Conservation (phyloP, 78 protist genomes). For the Kipferlia bialata region DNA sequence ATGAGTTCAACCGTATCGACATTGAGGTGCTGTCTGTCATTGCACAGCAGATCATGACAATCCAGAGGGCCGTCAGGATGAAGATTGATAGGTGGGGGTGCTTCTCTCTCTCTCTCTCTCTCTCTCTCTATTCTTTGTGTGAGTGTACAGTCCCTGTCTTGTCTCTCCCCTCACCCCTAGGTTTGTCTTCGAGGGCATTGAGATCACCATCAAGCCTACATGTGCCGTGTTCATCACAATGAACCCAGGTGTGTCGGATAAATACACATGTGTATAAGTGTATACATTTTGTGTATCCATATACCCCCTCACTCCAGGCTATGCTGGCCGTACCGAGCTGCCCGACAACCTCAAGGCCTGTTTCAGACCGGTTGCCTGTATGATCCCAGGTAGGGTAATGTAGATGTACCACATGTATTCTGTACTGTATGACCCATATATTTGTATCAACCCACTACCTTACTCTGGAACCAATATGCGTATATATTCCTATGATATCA, state of each 20-base stretch:
- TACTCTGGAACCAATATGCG: no score
- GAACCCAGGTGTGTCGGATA: no score
- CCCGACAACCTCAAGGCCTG: slow-evolving; percentile 51
- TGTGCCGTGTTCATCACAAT: slow-evolving; percentile 57
- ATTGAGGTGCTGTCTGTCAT: slow-evolving; percentile 63
- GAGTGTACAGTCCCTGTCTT: no score
- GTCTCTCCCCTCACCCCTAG: slow-evolving; percentile 12
- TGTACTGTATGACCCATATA: neutral
- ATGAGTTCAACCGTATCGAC: slow-evolving; percentile 55
- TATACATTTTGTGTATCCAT: slow-evolving; percentile 54
- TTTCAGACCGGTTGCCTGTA: slow-evolving; percentile 84
- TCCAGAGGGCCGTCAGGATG: slow-evolving; percentile 37
- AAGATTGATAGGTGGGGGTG: neutral
- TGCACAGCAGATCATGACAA: slow-evolving; percentile 63
- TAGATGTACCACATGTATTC: neutral
- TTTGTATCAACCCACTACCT: no score
- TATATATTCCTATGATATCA: no score
- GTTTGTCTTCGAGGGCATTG: slow-evolving; percentile 52
- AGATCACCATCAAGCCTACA: slow-evolving; percentile 41
- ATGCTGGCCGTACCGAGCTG: slow-evolving; percentile 52
- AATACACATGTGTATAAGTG: no score
- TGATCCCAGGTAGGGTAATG: slow-evolving; percentile 61
- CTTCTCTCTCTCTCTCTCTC: no score
- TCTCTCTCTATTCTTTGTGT: no score
- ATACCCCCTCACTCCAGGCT: slow-evolving; percentile 77